Evolutionary conservation across 2,329 filamentous ascomycete genomes (phyloP).

Genomic region (Talaromyces sp.): DNA sequence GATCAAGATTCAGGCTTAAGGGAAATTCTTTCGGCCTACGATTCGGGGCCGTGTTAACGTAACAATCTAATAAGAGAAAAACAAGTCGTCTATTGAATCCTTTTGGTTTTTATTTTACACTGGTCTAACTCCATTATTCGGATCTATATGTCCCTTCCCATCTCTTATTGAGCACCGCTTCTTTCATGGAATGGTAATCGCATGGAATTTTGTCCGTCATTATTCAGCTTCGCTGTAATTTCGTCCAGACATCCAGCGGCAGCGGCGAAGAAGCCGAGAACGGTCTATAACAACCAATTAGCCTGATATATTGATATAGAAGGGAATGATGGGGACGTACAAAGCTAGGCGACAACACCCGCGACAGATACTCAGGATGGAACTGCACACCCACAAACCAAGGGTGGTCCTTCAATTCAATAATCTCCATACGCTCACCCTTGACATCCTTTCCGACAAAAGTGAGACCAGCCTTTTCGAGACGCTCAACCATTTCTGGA

Average conservation of each 20-base stretch:
- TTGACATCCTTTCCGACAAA: conserved; percentile 79
- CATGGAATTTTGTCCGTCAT: not conserved
- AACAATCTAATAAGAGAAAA: not conserved
- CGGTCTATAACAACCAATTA: not conserved
- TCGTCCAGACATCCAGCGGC: conserved; percentile 63
- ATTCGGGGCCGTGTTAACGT: not conserved
- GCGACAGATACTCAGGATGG: conserved; percentile 75
- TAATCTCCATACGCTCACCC: conserved; percentile 75
- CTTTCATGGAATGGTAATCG: not conserved
- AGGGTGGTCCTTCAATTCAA: conserved; percentile 78
- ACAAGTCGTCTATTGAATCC: not conserved
- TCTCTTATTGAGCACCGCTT: not conserved
- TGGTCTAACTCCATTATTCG: not conserved
- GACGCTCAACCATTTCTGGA: conserved; percentile 66
- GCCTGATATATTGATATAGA: not conserved
- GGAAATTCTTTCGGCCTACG: not conserved
- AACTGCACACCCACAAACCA: conserved; percentile 85
- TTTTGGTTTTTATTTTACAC: not conserved
- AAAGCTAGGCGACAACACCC: conserved; percentile 66
- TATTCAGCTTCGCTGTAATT: conserved; percentile 25
- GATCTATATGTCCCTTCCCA: not conserved
- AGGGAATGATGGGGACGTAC: not conserved
- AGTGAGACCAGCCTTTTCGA: conserved; percentile 66
- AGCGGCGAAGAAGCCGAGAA: conserved; percentile 40
- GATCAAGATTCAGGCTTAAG: not conserved